Conservation (phyloP, 2,329 filamentous ascomycete genomes). For the Metarhizium anisopliae region DNA sequence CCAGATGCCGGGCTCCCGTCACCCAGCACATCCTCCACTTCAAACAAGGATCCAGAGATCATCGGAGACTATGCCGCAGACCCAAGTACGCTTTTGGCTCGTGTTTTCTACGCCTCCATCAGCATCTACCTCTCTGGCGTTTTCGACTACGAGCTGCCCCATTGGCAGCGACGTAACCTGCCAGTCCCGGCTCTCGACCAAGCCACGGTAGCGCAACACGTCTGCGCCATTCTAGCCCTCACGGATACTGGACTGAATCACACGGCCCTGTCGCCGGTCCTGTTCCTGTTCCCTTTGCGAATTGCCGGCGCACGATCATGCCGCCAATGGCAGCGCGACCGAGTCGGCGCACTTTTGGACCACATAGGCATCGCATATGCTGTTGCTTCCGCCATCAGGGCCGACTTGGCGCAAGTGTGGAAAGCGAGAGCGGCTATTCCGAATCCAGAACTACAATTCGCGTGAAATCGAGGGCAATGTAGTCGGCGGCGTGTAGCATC, state of each 20-base stretch:
- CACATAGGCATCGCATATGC: not conserved
- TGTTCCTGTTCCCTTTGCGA: slow-evolving; percentile 25
- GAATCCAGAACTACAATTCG: not conserved
- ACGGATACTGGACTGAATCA: slow-evolving; percentile 9
- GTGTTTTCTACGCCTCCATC: slow-evolving; percentile 20
- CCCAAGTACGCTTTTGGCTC: slow-evolving; percentile 13
- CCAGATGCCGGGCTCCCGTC: not conserved
- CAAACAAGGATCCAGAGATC: not conserved
- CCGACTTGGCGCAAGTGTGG: slow-evolving; percentile 12
- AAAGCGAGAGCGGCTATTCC: not conserved
- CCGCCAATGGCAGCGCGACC: slow-evolving; percentile 2
- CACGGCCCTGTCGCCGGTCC: slow-evolving; percentile 18
- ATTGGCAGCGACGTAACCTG: slow-evolving; percentile 16
- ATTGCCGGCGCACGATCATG: slow-evolving; percentile 23
- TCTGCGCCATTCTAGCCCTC: slow-evolving; percentile 15
- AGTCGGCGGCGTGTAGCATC: not conserved
- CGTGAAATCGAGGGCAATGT: not conserved
- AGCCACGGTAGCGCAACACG: not conserved
- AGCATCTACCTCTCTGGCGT: slow-evolving; percentile 28
- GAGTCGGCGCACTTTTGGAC: not conserved
- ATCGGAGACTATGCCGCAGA: not conserved
- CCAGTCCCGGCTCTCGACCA: not conserved
- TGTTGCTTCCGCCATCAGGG: slow-evolving; percentile 11
- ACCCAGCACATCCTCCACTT: not conserved
- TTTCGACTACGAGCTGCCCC: slow-evolving; percentile 24